Base-by-base conservation (phyloP, 208 protist genomes). In the Trypanosoma mega region DNA sequence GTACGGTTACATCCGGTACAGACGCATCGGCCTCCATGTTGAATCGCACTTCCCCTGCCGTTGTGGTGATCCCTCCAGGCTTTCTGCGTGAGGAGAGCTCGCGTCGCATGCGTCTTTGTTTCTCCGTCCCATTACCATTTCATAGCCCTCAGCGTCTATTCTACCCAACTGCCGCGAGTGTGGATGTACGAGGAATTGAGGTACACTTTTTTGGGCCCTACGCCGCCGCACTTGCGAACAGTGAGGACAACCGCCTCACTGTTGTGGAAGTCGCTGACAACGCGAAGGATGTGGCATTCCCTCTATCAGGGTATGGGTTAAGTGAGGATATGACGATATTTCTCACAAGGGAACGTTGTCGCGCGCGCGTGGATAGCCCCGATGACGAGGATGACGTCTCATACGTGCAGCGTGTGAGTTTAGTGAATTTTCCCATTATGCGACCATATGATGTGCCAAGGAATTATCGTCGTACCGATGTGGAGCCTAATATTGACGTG, bases 111-210 rank as follows among this genome's bases (percentile, higher is more conserved):
- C 84, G 76, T 48, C 21, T 91, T 26, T 91, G 84, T 51, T 70
- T 91, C n/a, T 91, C 84, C 30, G 64, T 91, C 7, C 84, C 80
- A 0, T 66, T 75, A 39, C 68, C 77, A 5, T 91, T 91, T 72
- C 52, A 68, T 23, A 66, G 43, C 20, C 39, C 59, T 9, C 64
- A 58, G 27, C 77, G 76, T 24, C 63, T 74, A 7, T 85, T 80
- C 37, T 36, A 47, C 23, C 66, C 78, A 23, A 75, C 70, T 20
- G 39, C 52, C 3, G 67, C 67, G 21, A 80, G 68, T 2, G 53
- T 91, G 7, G 69, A 83, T 48, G 71, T 91, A 0, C 63, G 74
- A 1, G 64, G 72, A 0, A 50, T 84, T 11, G 49, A 82, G 46
- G 37, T 91, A 6, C 57, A 80, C 29, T 81, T 74, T 57, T 61